phyloP scores from a whole-genome alignment of 805 yeast species.

The Sugiyamaella mastotermitis region DNA sequence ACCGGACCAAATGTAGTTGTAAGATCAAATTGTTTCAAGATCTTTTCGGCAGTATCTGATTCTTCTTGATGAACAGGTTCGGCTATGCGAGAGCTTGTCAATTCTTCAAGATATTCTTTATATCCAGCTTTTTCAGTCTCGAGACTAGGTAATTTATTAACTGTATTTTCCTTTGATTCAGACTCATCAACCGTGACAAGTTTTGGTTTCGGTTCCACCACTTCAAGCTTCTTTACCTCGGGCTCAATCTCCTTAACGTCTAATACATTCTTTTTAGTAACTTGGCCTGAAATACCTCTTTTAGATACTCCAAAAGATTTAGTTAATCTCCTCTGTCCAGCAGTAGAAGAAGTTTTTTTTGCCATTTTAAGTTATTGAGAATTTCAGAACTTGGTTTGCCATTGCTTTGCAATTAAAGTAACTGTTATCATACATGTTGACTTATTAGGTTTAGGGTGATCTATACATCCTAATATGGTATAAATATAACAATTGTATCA shows the following conservation, averaged over 20 bases:
- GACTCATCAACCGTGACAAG: not conserved
- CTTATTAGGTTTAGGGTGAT: too few relatives aligned
- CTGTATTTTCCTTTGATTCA: conserved; percentile 1
- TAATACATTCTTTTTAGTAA: not conserved
- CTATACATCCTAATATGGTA: too few relatives aligned
- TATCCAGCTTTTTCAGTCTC: conserved; percentile 2
- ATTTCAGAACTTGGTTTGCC: too few relatives aligned
- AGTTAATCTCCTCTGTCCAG: conserved; percentile 9
- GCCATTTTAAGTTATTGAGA: too few relatives aligned
- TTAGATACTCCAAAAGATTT: conserved; percentile 11
- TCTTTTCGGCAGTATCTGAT: conserved; percentile 23
- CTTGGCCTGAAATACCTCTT: conserved; percentile 2
- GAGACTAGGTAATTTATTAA: not conserved
- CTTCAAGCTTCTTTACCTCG: not conserved
- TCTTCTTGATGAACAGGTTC: conserved; percentile 30
- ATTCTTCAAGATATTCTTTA: conserved; percentile 2
- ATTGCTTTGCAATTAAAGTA: too few relatives aligned
- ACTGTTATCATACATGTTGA: too few relatives aligned
- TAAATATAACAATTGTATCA: too few relatives aligned
- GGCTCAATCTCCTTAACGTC: conserved; percentile 3
- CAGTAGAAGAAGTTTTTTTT: not conserved
- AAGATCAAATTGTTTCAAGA: conserved; percentile 32
- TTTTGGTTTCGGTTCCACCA: not conserved
- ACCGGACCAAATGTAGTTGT: conserved; percentile 33
- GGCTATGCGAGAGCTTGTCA: conserved; percentile 6